Base-by-base conservation (phyloP, 495 filamentous ascomycete species). In the Podospora appendiculata region DNA sequence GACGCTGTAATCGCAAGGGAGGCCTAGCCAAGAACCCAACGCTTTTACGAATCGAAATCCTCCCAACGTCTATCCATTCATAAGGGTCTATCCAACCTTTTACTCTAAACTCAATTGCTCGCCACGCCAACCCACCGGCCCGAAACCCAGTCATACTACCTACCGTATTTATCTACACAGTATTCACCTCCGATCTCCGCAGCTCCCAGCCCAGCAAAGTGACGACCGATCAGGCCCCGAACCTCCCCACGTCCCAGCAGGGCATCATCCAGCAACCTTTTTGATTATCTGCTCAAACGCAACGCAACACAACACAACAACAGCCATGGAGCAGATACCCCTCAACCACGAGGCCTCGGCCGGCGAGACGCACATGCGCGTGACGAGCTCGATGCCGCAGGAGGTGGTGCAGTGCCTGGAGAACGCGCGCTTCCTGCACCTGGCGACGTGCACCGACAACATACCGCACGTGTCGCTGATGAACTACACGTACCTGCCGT, bases 401-500 rank as follows among this genome's bases (percentile, higher is more conserved):
- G 90, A 96, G 67, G 93, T 98, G 41, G 80, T 92, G 12, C 78
- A 88, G 57, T 95, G 90, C 63, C 79, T 97, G 47, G 87, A 95
- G 70, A 96, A 96, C 71, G 89, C 92, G 25, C 85, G 93, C 63
- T 98, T 96, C 72, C 90, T 98, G 52, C 94, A 98, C 67, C 84
- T 98, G 33, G 91, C 93, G 56, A 98, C 93, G 51, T 91, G 84
- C 68, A 80, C 79, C 65, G 77, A 81, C 59, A 82, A 92, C 65
- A 79, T 80, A 59, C 93, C 93, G 13, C 93, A 98, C 71, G 87
- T 97, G 65, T 92, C 89, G 25, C 83, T 98, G 57, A 98, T 98
- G 93, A 96, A 95, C 72, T 98, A 96, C 75, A 96, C 93, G 62
- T 98, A 95, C 73, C 87, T 98, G 48, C 86, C 91, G 14, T 81